Base-by-base conservation (phyloP, 1,284 basidiomycete genomes). In the Sporisorium iseilematis-ciliati region DNA sequence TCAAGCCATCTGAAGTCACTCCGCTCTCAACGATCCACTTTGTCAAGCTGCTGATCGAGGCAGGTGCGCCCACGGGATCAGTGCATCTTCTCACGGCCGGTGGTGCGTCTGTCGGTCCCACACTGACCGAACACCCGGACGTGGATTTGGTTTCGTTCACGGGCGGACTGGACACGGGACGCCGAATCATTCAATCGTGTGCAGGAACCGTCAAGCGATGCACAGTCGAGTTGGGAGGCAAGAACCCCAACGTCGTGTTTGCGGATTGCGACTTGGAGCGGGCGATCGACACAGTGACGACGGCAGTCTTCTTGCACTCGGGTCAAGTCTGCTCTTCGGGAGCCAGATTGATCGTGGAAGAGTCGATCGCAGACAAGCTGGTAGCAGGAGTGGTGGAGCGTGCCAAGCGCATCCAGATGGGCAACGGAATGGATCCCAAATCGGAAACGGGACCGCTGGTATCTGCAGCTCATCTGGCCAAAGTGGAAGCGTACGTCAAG, bases 1-100 rank as follows among this genome's bases (percentile, higher is more conserved):
- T 85, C 72, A 85, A 85, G 68, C 84, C 84, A 4, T 83, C 81
- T n/a, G 84, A 85, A 53, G 83, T 85, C 43, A 84, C 84, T 2
- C 84, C 84, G 0, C 78, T 85, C 7, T 84, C 83, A 18, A 82
- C 82, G 29, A 56, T 85, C 31, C 77, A 84, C 64, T 75, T 85
- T 40, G 77, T 79, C 40, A 74, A 77, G 50, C 66, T 85, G 42
- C 66, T 83, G 29, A 41, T 82, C 49, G 83, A 85, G 48, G 82
- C 82, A 6, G 84, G 84, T 26, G 75, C 82, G 40, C 84, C 84
- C 2, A 48, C 67, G 1, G 55, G 69, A 1, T 73, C 79, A 10
- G 65, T 85, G 25, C 84, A 85, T 55, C 56, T 85, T 52, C 73
- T 85, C 20, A 84, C 82, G 6, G 84, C 82, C 0, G 78, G 76